phyloP scores from a whole-genome alignment of 345 rosid genomes.

The Dovyalis caffra region DNA sequence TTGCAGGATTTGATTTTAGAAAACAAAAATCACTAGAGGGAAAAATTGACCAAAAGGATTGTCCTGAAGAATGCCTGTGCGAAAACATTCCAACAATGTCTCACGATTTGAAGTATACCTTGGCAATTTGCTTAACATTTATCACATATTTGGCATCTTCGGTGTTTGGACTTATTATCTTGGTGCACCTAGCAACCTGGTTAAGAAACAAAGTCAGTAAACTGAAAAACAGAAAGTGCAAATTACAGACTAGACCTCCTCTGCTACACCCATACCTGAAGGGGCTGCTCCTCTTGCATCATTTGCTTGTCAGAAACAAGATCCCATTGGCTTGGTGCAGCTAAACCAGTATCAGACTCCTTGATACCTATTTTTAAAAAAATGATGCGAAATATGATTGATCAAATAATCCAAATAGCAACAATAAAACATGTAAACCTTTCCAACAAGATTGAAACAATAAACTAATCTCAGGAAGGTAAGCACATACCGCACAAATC shows the following conservation, averaged over 20 bases:
- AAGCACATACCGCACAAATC: slow-evolving; percentile 69
- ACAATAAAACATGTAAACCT: background rate
- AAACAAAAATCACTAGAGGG: too few relatives aligned
- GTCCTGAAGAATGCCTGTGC: too few relatives aligned
- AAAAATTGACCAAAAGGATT: background rate
- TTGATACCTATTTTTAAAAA: slow-evolving; percentile 57
- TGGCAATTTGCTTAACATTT: slow-evolving; percentile 95
- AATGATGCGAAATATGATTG: background rate
- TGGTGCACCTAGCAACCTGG: slow-evolving; percentile 96
- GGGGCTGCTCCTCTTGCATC: slow-evolving; percentile 99
- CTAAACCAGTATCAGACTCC: slow-evolving; percentile 95
- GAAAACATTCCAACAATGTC: background rate
- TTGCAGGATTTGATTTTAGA: too few relatives aligned
- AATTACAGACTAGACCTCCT: background rate
- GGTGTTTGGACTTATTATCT: slow-evolving; percentile 91
- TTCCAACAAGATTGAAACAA: background rate
- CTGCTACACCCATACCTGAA: slow-evolving; percentile 40
- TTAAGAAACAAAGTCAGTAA: background rate
- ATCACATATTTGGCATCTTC: slow-evolving; percentile 97
- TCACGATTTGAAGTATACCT: slow-evolving; percentile 39
- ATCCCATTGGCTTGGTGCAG: slow-evolving; percentile 99
- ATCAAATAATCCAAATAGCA: background rate
- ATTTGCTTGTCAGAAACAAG: slow-evolving; percentile 99
- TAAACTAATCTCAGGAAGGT: background rate
- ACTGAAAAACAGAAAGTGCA: too few relatives aligned